Base-by-base conservation (phyloP, 768 basidiomycete genomes). In the Termitomyces heimii region DNA sequence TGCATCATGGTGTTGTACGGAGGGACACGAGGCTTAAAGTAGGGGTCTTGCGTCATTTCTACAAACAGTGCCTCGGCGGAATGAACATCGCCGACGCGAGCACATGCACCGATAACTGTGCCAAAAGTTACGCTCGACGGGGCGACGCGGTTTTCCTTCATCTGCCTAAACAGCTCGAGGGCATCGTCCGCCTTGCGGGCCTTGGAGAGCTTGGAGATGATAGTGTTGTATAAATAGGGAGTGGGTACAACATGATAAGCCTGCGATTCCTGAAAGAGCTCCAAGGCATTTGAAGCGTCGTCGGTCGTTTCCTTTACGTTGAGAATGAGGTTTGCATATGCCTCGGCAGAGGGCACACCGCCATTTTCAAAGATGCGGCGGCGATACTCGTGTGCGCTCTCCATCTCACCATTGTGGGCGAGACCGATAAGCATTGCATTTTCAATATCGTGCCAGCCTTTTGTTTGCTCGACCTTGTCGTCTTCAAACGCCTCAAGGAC, bases 1-100 rank as follows among this genome's bases (percentile, higher is more conserved):
- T 99, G 97, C 83, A 99, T 98, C 94, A 99, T 97, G 34, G 89
- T 94, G 74, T 99, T 99, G 79, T 86, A 99, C 0, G 96, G 96
- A 20, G 96, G 97, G 1, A 97, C 86, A 7, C 94, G 80, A 9
- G 95, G 88, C 72, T 80, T 88, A 78, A 94, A 98, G 63, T 86
- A 88, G 35, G 71, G 75, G 58, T 83, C 77, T 44, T 70, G 61
- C 0, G 76, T 69, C 97, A 99, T 98, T 75, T 98, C 94, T 55
- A 72, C 66, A 73, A 97, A 99, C 45, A 97, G 72, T 9, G 77
- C 74, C 70, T 92, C 91, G 5, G 97, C 97, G 0, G 89, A 85
- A 4, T 76, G 72, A 6, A 83, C 81, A 67, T 98, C 94, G 2
- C 97, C 97, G 3, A 97, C 93, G 56, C 96, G 82, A 37, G 92